Evolutionary conservation across 2,329 filamentous ascomycete genomes (phyloP).

Genomic region (Fusarium metavorans): DNA sequence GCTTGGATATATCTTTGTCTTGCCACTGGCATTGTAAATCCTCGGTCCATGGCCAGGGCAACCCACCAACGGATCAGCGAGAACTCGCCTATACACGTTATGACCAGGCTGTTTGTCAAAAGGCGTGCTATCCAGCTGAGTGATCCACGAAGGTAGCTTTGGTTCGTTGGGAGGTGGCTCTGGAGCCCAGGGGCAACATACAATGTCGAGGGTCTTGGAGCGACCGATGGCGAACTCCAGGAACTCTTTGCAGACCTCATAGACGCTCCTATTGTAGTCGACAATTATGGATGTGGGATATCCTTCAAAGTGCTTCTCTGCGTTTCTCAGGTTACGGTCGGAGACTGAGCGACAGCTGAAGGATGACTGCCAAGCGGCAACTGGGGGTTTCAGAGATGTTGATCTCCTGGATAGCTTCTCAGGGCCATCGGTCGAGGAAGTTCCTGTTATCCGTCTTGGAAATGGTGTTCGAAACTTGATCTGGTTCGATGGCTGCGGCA

Average conservation of each 20-base stretch:
- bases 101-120: background rate
- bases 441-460: background rate
- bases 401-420: background rate
- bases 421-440: background rate
- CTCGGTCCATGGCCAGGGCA: background rate
- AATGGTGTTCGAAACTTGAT: background rate
- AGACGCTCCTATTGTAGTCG: background rate
- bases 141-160: background rate
- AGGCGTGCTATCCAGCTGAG: background rate
- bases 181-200: background rate
- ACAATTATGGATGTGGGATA: background rate
- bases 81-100: background rate
- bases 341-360: background rate
- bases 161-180: background rate
- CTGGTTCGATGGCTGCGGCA: background rate
- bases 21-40: background rate
- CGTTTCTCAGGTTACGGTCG: background rate
- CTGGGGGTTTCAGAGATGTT: background rate
- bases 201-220: background rate
- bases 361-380: background rate
- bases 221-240: background rate
- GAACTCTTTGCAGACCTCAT: background rate
- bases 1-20: background rate
- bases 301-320: background rate
- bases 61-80: background rate